Evolutionary conservation across 2,329 filamentous ascomycete genomes (phyloP), one percentile per base, ranked within the genome.

Genomic region (Bipolaris sorokiniana): DNA sequence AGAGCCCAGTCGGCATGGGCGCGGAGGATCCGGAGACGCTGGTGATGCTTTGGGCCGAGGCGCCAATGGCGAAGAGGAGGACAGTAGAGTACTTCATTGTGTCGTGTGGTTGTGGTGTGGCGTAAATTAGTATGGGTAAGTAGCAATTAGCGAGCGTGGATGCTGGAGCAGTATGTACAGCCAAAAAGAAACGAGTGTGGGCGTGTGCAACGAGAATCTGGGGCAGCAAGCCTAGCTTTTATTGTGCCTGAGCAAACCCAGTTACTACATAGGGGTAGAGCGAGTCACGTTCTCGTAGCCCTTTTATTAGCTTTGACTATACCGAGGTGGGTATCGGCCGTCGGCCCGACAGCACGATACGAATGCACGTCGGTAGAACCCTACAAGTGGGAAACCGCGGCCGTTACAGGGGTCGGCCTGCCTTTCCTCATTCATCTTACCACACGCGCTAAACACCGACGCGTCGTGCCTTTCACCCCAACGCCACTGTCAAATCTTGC

Each of bases 61-160:
- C 80, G 64, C 80, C 69, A 63, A 76, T 78, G 63, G 78, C 70
- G 60, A 84, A 74, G 59, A 79, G 75, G 60, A 83, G 64, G 63
- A 80, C 72, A 63, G 80, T 61, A 58, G 78, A 76, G 76, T 80
- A 78, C 73, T 78, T 78, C 77, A 79, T 79, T 54, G 59, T 77
- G 71, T 51, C 61, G 49, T 47, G 49, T 57, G 46, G 58, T 61
- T 54, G 38, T 18, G 58, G 58, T 42, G 61, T 48, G 34, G 51
- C 47, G 55, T 56, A 51, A 54, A 67, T 68, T 66, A 65, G 57
- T 59, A 59, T 54, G 48, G 41, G 26, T 64, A 66, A 26, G 50
- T 31, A 50, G 51, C 4, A 45, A 48, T 58, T 54, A 72, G 56
- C 58, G 66, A 70, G 60, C 54, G 67, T 66, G 40, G 51, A 49